Conservation (phyloP, 2,329 filamentous ascomycete genomes). For the Aspergillus thermomutatus region DNA sequence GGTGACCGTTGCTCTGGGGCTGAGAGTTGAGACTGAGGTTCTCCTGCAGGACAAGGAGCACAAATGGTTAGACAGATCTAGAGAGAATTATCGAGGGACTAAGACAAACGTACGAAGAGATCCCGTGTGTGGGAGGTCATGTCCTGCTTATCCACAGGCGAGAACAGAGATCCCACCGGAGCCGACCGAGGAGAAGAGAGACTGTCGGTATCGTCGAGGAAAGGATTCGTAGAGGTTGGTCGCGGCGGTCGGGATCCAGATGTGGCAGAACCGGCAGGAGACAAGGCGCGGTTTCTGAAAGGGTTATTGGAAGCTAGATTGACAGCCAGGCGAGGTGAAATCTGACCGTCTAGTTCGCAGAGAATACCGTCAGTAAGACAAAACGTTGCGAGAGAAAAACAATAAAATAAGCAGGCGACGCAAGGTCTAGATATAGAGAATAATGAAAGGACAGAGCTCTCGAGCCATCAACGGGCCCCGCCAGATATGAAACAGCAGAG, state of each 20-base stretch:
- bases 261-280: slow-evolving; percentile 31
- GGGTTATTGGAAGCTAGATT: slow-evolving; percentile 49
- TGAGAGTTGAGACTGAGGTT: slow-evolving; percentile 36
- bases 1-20: slow-evolving; percentile 36
- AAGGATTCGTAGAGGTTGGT: slow-evolving; percentile 60
- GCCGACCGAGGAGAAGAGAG: slow-evolving; percentile 35
- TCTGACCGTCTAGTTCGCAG: slow-evolving; percentile 25
- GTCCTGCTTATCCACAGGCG: slow-evolving; percentile 35
- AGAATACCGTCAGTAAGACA: slow-evolving; percentile 5
- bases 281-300: slow-evolving; percentile 47
- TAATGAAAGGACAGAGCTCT: neutral
- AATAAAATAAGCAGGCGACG: slow-evolving; percentile 3
- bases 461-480: slow-evolving; percentile 9
- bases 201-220: slow-evolving; percentile 50
- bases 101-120: slow-evolving; percentile 54
- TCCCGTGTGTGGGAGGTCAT: slow-evolving; percentile 51
- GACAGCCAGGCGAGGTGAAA: slow-evolving; percentile 28
- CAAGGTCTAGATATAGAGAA: neutral
- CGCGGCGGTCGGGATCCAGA: slow-evolving; percentile 38
- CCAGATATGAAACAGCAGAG: slow-evolving; percentile 17
- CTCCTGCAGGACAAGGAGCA: slow-evolving; percentile 26
- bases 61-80: slow-evolving; percentile 1
- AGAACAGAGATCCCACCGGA: slow-evolving; percentile 28
- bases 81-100: neutral
- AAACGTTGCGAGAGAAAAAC: slow-evolving; percentile 7